phyloP scores from a whole-genome alignment of 108 stramenopile species.

The Asterionellopsis glacialis region DNA sequence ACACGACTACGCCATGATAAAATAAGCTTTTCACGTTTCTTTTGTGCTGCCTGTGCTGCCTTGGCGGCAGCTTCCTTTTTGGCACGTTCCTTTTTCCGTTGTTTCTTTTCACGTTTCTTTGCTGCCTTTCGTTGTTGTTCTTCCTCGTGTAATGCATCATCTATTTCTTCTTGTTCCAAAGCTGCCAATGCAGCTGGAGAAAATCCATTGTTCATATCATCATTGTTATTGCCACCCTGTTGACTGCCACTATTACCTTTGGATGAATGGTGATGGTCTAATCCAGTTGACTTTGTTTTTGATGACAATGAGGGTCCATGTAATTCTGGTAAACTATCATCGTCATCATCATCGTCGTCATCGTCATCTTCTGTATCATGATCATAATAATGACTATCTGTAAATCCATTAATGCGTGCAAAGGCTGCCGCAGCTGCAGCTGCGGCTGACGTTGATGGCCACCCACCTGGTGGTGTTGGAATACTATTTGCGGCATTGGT shows the following conservation, averaged over 20 bases:
- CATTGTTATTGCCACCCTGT: constrained; percentile 4
- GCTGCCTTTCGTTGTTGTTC: constrained; percentile 44
- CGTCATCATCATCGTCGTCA: constrained; percentile 7
- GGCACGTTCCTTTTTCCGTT: constrained; percentile 53
- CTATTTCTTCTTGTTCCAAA: constrained; percentile 35
- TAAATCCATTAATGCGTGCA: constrained; percentile 4
- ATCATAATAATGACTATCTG: background rate
- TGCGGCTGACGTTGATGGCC: constrained; percentile 15
- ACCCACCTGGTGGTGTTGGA: constrained; percentile 2
- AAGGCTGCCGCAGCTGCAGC: constrained; percentile 32
- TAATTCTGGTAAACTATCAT: background rate
- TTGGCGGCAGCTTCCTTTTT: constrained; percentile 63
- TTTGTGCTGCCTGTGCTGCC: constrained; percentile 55
- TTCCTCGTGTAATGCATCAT: constrained; percentile 56
- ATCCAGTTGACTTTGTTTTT: no score
- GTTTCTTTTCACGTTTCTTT: constrained; percentile 71
- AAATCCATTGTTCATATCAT: constrained; percentile 6
- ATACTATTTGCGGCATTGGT: constrained; percentile 5
- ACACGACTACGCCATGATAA: constrained; percentile 67
- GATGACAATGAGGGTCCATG: background rate
- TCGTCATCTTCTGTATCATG: constrained; percentile 15
- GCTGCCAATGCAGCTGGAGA: constrained; percentile 34
- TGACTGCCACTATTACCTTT: background rate
- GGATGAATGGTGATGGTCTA: no score
- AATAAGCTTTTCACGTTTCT: constrained; percentile 66